A percentile compares a stretch with the other conserved stretches of the same genome.
Evolutionary conservation across 371 early-diverging fungal species (phyloP).

Genomic region (Mucor racemosus): DNA sequence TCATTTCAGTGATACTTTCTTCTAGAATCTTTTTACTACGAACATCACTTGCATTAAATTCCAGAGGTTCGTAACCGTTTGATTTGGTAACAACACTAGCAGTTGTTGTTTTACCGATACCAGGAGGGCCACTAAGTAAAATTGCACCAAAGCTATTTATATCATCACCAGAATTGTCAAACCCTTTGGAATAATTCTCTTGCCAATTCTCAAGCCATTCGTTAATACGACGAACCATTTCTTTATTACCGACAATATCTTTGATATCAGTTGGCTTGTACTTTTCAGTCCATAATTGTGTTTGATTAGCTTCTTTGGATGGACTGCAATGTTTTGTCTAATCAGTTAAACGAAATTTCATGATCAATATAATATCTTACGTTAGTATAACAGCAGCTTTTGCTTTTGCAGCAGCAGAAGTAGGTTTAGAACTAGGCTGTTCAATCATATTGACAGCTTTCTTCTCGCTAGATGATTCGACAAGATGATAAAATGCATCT

Average conservation of each 20-base stretch:
- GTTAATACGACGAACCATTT: constrained; percentile 59
- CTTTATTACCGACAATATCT: constrained; percentile 96
- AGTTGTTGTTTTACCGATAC: constrained; percentile 99
- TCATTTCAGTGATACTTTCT: constrained; percentile 57
- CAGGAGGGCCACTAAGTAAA: constrained; percentile 97
- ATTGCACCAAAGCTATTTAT: constrained; percentile 66
- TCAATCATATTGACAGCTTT: constrained; percentile 14
- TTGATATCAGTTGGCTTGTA: constrained; percentile 84
- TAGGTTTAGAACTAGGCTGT: constrained; percentile 11
- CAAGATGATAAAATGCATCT: constrained; percentile 84
- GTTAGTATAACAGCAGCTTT: neutral
- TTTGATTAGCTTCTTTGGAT: neutral
- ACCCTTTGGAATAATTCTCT: constrained; percentile 26
- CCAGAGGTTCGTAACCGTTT: constrained; percentile 87
- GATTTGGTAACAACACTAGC: constrained; percentile 88
- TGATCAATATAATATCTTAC: neutral
- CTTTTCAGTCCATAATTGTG: constrained; percentile 91
- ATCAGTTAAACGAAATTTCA: too few relatives aligned
- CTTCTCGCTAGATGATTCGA: constrained; percentile 52
- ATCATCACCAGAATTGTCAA: constrained; percentile 23
- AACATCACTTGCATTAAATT: constrained; percentile 99
- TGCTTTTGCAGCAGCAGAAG: constrained; percentile 13
- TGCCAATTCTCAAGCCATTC: constrained; percentile 29
- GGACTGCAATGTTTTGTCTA: neutral
- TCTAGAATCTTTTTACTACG: constrained; percentile 91